Evolutionary conservation across 2,329 filamentous ascomycete species (phyloP), one percentile per base, ranked within the genome.

Genomic region (Cercospora sp.): DNA sequence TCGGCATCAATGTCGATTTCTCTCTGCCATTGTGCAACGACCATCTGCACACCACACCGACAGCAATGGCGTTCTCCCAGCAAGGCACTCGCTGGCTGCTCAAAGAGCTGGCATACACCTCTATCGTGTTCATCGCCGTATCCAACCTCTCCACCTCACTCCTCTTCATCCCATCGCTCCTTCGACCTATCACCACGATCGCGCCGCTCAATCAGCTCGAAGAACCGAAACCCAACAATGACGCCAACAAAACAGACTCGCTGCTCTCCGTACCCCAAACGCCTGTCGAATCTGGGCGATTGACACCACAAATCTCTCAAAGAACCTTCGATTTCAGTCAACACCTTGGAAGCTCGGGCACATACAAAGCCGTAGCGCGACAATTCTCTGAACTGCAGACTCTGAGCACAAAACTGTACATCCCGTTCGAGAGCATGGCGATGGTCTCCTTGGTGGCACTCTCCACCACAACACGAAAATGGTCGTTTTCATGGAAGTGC

Each of bases 291-390:
- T 67, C 67, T 26, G 71, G 71, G 16, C 67, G 69, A 33, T 64
- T 72, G 10, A 72, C 70, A 3, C 70, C 70, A 5, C 61, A 68
- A 60, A 70, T 59, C 53, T 71, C 42, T 58, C 68, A 62, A 60
- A 71, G 39, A 31, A 55, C 39, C 67, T 70, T 67, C 57, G 61
- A 67, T 63, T 64, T 66, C 58, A 67, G 64, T n/a, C 64, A 69
- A 36, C 67, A 64, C 59, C 63, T 70, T n/a, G 66, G 70, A 31
- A 62, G 60, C 61, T 67, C 65, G 3, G 67, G 68, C n/a, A 71
- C 73, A 33, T 75, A 76, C 67, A 71, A 73, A 66, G 63, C 74
- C 42, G 73, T 75, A 7, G 74, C 75, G 10, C 61, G 72, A 33
- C 75, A 76, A 51, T 76, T 76, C 67, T 64, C 64, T 8, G 60